These are phyloP conservation scores for Lizonia empirigonia DNA, from an alignment of 2,329 filamentous ascomycete species.

Conservation along the genomic window DNA sequence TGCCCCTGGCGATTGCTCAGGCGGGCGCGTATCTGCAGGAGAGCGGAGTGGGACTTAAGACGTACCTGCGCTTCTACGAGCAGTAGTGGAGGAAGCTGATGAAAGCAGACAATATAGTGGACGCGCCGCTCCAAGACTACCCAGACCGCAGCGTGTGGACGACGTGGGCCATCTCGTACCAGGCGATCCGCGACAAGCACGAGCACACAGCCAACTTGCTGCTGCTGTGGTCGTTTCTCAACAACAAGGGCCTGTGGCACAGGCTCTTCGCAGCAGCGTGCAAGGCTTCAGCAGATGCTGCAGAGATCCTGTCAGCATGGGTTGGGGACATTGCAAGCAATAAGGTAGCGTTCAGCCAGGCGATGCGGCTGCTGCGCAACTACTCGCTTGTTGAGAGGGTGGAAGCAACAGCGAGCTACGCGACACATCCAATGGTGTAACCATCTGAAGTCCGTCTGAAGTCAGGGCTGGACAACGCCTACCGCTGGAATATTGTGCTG, in stretches of 20 bases:
- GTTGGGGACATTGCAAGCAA: slow-evolving; percentile 18
- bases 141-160: slow-evolving; percentile 34
- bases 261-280: slow-evolving; percentile 26
- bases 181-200: slow-evolving; percentile 30
- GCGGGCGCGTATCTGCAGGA: slow-evolving; percentile 31
- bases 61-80: slow-evolving; percentile 34
- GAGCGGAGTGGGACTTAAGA: slow-evolving; percentile 20
- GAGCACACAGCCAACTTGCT: slow-evolving; percentile 31
- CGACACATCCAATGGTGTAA: slow-evolving; percentile 27
- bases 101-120: slow-evolving; percentile 4
- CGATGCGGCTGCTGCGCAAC: slow-evolving; percentile 27
- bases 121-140: slow-evolving; percentile 31
- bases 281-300: slow-evolving; percentile 1
- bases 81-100: slow-evolving; percentile 35
- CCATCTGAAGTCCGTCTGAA: slow-evolving; percentile 4
- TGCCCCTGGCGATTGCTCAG: slow-evolving; percentile 31
- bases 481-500: slow-evolving; percentile 7
- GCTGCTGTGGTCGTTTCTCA: slow-evolving; percentile 36
- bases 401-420: slow-evolving; percentile 18
- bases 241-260: slow-evolving; percentile 35
- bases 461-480: background rate
- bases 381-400: slow-evolving; percentile 33
- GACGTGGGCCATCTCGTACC: slow-evolving; percentile 42
- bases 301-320: slow-evolving; percentile 21
- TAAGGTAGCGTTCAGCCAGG: slow-evolving; percentile 23